phyloP scores from a whole-genome alignment of 192 early-diverging fungal genomes.

The Mortierella hygrophila region DNA sequence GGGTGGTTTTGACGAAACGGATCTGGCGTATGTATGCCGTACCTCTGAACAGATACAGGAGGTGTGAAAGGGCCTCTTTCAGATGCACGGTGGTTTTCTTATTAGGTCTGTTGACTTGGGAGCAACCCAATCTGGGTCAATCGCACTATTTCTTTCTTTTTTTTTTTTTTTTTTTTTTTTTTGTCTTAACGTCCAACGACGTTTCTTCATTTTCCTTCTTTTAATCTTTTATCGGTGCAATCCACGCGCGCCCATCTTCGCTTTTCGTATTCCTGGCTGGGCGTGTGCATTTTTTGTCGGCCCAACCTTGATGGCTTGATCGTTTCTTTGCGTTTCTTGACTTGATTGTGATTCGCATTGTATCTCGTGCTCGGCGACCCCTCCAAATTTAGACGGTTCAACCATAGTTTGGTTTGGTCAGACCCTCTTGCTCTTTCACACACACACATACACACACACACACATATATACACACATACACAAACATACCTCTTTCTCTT shows the following conservation, averaged over 20 bases:
- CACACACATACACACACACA: background rate
- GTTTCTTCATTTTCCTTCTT: background rate
- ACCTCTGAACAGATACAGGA: background rate
- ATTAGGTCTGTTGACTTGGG: background rate
- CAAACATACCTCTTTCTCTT: background rate
- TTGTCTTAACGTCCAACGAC: background rate
- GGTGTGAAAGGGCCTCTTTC: background rate
- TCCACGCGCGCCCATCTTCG: conserved; percentile 1
- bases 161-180: background rate
- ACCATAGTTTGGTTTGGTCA: background rate
- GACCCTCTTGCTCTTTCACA: background rate
- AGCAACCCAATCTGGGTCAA: background rate
- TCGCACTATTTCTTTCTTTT: background rate
- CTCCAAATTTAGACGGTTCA: conserved; percentile 7
- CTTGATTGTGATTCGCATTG: background rate
- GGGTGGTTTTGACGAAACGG: background rate
- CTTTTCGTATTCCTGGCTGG: background rate
- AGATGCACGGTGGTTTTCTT: background rate
- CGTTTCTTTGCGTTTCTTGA: background rate
- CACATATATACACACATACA: background rate
- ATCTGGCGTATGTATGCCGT: background rate
- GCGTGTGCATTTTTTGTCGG: background rate
- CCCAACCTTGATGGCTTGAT: background rate
- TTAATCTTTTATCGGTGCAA: background rate
- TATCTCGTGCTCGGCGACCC: background rate